Conservation (phyloP, 2,329 filamentous ascomycete genomes). For the Penicillium sp. region DNA sequence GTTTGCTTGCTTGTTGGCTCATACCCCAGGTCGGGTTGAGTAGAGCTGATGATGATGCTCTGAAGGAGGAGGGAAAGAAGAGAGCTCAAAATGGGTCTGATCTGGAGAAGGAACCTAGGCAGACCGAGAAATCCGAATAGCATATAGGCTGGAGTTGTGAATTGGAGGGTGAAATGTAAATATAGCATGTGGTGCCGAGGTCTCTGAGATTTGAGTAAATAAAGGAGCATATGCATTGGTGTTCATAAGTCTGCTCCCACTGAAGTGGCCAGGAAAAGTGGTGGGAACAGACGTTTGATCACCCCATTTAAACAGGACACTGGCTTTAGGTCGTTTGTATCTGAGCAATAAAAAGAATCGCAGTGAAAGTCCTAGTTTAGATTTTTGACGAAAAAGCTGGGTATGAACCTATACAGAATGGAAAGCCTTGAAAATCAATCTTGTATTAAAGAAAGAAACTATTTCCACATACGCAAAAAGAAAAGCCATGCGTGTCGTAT, state of each 20-base stretch:
- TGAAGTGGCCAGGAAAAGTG: too few species aligned
- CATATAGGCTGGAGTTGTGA: not conserved
- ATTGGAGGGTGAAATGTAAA: not conserved
- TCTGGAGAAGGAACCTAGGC: conserved; percentile 13
- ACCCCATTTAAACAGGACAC: too few species aligned
- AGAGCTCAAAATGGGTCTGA: conserved; percentile 17
- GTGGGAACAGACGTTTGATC: too few species aligned
- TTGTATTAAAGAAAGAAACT: conserved; percentile 9
- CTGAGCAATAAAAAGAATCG: too few species aligned
- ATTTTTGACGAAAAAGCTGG: too few species aligned
- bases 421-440: not conserved
- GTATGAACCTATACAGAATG: too few species aligned
- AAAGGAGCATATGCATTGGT: too few species aligned
- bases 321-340: too few species aligned
- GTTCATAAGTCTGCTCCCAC: too few species aligned
- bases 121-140: not conserved
- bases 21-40: conserved; percentile 39
- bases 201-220: too few species aligned
- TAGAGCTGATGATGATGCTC: conserved; percentile 29
- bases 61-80: conserved; percentile 31
- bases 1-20: conserved; percentile 32
- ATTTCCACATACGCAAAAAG: not conserved
- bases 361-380: too few species aligned
- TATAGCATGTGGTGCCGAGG: not conserved
- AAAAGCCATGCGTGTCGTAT: conserved; percentile 14